phyloP scores from a whole-genome alignment of 208 protist genomes.

The Strigomonas oncopelti region DNA sequence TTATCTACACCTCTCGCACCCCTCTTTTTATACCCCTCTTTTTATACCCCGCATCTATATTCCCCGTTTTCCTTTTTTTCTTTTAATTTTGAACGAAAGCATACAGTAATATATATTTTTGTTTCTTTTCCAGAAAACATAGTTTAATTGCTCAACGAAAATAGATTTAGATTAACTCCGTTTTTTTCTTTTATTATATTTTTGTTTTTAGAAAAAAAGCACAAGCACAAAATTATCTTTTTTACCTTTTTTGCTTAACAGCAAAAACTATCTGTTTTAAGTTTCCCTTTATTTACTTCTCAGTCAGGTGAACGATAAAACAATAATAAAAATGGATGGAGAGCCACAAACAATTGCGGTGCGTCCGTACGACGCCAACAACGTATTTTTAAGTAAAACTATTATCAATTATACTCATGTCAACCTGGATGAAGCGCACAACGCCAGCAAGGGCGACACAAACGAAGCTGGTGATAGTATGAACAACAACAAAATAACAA shows the following conservation, averaged over 20 bases:
- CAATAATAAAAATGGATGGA: background rate
- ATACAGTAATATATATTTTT: background rate
- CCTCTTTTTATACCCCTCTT: background rate
- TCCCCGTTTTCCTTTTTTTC: slow-evolving; percentile 10
- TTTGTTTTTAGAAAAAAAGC: too few species aligned
- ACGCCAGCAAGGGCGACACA: too few species aligned
- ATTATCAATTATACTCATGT: background rate
- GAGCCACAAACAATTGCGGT: slow-evolving; percentile 1
- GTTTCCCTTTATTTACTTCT: slow-evolving; percentile 8
- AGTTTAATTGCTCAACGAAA: background rate
- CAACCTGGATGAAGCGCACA: background rate
- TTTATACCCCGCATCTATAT: background rate
- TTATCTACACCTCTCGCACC: background rate
- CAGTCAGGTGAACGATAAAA: background rate
- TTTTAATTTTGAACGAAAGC: slow-evolving; percentile 9
- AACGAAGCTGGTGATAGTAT: background rate
- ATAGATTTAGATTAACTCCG: slow-evolving; percentile 3
- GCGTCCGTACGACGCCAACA: slow-evolving; percentile 1
- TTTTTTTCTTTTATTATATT: too few species aligned
- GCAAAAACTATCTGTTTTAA: background rate
- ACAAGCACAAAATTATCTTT: background rate
- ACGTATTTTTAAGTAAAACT: slow-evolving; percentile 4
- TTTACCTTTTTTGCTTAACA: slow-evolving; percentile 5
- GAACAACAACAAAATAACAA: background rate
- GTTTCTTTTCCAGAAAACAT: background rate